Conservation (phyloP, 495 filamentous ascomycete genomes). For the Corynascus novoguineensis region DNA sequence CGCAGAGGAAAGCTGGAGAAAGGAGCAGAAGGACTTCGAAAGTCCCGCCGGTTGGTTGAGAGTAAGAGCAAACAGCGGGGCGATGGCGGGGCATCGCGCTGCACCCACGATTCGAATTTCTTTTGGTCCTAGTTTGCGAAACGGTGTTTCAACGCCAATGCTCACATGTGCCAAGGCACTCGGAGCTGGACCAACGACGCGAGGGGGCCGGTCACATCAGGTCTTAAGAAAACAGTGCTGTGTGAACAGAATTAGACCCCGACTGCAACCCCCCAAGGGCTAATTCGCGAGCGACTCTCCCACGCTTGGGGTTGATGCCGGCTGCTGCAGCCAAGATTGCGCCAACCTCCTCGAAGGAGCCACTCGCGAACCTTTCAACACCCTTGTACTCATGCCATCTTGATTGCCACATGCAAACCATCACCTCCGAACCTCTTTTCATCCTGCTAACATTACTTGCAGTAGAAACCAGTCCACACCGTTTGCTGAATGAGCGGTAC, state of each 20-base stretch:
- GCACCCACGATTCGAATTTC: too few relatives aligned
- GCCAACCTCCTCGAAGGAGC: neutral
- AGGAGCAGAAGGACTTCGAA: too few relatives aligned
- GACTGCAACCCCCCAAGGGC: neutral
- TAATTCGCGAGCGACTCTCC: neutral
- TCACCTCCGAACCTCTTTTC: neutral
- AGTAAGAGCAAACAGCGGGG: too few relatives aligned
- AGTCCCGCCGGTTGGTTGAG: too few relatives aligned
- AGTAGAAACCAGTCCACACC: too few relatives aligned
- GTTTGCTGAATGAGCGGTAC: too few relatives aligned
- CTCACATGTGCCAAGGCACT: too few relatives aligned
- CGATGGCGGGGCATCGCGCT: too few relatives aligned
- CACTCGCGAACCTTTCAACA: neutral
- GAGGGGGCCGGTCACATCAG: neutral
- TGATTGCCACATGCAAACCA: constrained; percentile 8
- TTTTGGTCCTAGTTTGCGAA: too few relatives aligned
- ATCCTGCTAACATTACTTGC: neutral
- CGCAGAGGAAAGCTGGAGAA: too few relatives aligned
- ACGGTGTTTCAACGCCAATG: too few relatives aligned
- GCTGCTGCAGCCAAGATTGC: neutral
- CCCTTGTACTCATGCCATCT: constrained; percentile 3
- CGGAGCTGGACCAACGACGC: neutral
- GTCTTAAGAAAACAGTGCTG: neutral
- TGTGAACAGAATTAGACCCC: neutral
- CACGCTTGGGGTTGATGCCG: neutral